A percentile compares a stretch with the other conserved stretches of the same genome.
These are phyloP conservation scores for Fusarium gaditjirri DNA, from an alignment of 2,329 filamentous ascomycete species.

Conservation along the genomic window DNA sequence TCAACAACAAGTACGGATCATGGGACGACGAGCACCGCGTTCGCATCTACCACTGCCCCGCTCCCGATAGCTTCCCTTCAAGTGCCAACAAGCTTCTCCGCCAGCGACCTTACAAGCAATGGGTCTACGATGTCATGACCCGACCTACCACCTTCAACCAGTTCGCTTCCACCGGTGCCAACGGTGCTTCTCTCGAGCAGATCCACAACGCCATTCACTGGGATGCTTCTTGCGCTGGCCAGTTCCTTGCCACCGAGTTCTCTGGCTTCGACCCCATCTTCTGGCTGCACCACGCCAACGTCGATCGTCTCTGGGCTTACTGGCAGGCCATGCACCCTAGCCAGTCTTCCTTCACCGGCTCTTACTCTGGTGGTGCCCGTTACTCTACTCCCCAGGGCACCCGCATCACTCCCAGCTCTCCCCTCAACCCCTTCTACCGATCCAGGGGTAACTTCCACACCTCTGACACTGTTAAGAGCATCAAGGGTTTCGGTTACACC, in stretches of 20 bases:
- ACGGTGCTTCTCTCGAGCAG: conserved; percentile 55
- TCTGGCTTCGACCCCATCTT: conserved; percentile 60
- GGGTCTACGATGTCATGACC: conserved; percentile 56
- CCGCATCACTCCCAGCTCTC: conserved; percentile 55
- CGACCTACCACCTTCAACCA: conserved; percentile 49
- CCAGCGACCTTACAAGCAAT: conserved; percentile 51
- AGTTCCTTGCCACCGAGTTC: conserved; percentile 54
- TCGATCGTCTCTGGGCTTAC: conserved; percentile 72
- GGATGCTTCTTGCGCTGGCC: conserved; percentile 53
- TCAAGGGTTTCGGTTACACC: conserved; percentile 53
- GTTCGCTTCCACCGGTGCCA: conserved; percentile 50
- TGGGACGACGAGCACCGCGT: conserved; percentile 44
- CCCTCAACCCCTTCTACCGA: conserved; percentile 63
- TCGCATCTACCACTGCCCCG: conserved; percentile 55
- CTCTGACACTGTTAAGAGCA: conserved; percentile 48
- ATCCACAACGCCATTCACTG: conserved; percentile 57
- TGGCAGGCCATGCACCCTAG: conserved; percentile 58
- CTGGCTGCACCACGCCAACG: conserved; percentile 64
- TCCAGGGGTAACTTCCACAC: conserved; percentile 55
- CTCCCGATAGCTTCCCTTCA: conserved; percentile 52
- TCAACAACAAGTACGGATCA: conserved; percentile 53
- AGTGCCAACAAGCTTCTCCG: conserved; percentile 52
- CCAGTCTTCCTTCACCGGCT: conserved; percentile 48
- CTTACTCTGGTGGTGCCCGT: conserved; percentile 49
- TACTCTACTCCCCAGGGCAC: conserved; percentile 56